Evolutionary conservation across 2,329 filamentous ascomycete species (phyloP).

Genomic region (Mollisiaceae sp.): DNA sequence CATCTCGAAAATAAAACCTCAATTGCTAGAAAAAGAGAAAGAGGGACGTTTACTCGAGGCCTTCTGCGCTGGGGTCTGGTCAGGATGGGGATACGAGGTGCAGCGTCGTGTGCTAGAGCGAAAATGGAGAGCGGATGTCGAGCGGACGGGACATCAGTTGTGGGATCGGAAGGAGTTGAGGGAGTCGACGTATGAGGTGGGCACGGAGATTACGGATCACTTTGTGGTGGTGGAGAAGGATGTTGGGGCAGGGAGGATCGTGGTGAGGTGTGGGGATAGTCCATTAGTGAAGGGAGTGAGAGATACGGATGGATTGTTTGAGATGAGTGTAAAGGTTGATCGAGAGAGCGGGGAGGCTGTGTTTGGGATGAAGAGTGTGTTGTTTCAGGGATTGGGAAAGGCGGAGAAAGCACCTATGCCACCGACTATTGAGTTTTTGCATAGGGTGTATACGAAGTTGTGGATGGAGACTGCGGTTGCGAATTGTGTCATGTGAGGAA

Average conservation of each 20-base stretch:
- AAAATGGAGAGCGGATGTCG: conserved; percentile 59
- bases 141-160: conserved; percentile 61
- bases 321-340: conserved; percentile 66
- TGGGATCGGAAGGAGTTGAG: conserved; percentile 63
- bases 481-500: conserved; percentile 32
- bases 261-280: conserved; percentile 69
- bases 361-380: conserved; percentile 67
- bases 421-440: conserved; percentile 53
- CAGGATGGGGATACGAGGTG: conserved; percentile 52
- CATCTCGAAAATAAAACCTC: conserved; percentile 66
- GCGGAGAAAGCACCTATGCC: conserved; percentile 50
- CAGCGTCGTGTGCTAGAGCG: conserved; percentile 63
- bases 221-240: conserved; percentile 74
- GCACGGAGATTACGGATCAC: conserved; percentile 71
- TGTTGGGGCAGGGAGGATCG: conserved; percentile 54
- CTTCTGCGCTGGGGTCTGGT: conserved; percentile 40
- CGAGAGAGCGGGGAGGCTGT: conserved; percentile 65
- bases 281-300: conserved; percentile 62
- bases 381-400: conserved; percentile 58
- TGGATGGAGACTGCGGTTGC: conserved; percentile 56
- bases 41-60: conserved; percentile 61
- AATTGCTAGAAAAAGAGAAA: conserved; percentile 69
- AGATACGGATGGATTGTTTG: conserved; percentile 68
- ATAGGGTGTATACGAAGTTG: conserved; percentile 61
- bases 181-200: conserved; percentile 62